These are phyloP conservation scores for Rachicladosporium sp. DNA, from an alignment of 2,329 filamentous ascomycete genomes.

Conservation along the genomic window DNA sequence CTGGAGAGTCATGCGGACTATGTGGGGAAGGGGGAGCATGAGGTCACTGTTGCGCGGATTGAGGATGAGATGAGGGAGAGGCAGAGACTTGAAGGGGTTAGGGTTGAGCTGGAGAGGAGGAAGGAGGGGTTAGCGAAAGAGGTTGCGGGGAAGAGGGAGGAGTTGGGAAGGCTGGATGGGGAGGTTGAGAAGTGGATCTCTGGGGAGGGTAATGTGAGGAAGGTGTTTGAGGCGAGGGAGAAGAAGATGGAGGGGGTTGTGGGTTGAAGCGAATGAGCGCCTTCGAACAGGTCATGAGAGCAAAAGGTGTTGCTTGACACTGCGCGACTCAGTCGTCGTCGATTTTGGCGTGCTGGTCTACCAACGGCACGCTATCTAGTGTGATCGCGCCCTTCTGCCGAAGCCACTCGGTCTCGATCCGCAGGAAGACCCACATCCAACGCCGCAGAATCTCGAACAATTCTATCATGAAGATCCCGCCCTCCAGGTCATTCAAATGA, in stretches of 20 bases:
- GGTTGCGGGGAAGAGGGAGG: constrained; percentile 89
- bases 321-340: constrained; percentile 7
- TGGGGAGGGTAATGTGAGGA: constrained; percentile 17
- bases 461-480: constrained; percentile 78
- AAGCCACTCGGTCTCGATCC: constrained; percentile 81
- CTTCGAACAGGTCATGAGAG: no score
- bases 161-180: constrained; percentile 79
- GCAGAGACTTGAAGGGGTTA: constrained; percentile 71
- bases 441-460: constrained; percentile 73
- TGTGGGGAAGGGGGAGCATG: constrained; percentile 58
- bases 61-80: constrained; percentile 80
- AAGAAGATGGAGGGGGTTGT: constrained; percentile 9
- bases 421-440: constrained; percentile 96
- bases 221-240: constrained; percentile 18
- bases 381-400: constrained; percentile 4
- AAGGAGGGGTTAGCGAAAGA: constrained; percentile 58
- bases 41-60: constrained; percentile 80
- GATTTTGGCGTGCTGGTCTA: constrained; percentile 8
- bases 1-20: constrained; percentile 64
- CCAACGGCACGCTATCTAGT: constrained; percentile 5
- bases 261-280: no score
- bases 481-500: constrained; percentile 75
- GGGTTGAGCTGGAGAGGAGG: constrained; percentile 50
- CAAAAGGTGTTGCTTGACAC: no score
- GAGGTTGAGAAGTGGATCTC: constrained; percentile 54